These are phyloP conservation scores for Chrysoporthe deuterocubensis DNA, from an alignment of 2,329 filamentous ascomycete species.

Conservation along the genomic window DNA sequence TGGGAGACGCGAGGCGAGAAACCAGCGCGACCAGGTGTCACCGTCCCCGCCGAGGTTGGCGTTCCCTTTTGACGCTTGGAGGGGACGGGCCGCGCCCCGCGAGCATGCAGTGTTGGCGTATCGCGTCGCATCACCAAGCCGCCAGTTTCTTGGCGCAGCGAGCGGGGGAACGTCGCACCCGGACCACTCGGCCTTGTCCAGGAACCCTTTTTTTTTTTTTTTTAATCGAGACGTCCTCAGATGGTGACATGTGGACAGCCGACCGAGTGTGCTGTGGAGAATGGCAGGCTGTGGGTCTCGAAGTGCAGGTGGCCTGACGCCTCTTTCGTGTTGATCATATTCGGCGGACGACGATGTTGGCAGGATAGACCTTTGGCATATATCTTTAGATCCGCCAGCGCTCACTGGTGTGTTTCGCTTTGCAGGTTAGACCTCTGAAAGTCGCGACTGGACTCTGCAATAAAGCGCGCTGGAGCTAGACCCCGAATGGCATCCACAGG, in stretches of 20 bases:
- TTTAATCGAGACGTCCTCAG: background rate
- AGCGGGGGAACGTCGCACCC: background rate
- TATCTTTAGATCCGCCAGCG: background rate
- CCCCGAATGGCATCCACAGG: background rate
- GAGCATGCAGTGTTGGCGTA: background rate
- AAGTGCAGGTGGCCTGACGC: background rate
- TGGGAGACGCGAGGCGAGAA: background rate
- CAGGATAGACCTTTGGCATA: background rate
- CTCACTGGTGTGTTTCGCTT: background rate
- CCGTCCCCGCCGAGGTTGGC: background rate
- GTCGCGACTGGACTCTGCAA: background rate
- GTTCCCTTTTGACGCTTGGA: background rate
- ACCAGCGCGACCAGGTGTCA: background rate
- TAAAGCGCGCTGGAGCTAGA: background rate
- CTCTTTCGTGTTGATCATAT: background rate
- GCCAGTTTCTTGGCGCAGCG: background rate
- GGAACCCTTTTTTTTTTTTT: no score
- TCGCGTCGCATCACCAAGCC: background rate
- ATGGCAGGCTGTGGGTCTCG: background rate
- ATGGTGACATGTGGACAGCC: background rate
- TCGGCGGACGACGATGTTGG: background rate
- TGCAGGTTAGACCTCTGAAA: background rate
- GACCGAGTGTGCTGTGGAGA: background rate
- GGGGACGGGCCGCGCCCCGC: background rate
- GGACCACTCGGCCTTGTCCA: background rate